These are phyloP conservation scores for Nothophytophthora sp. DNA, from an alignment of 352 stramenopile genomes.

Conservation along the genomic window DNA sequence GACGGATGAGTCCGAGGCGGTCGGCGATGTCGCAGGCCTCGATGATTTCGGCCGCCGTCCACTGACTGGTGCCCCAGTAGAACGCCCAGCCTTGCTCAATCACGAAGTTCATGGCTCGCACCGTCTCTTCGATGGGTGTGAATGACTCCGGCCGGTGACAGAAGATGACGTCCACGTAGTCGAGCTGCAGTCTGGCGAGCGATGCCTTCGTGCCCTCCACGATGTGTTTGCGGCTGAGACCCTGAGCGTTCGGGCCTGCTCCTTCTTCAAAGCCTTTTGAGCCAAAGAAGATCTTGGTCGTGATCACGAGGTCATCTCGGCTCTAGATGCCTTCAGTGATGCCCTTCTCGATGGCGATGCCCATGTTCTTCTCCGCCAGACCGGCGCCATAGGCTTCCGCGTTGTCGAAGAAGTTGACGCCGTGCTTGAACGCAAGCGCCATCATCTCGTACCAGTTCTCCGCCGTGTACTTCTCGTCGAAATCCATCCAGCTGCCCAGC, in stretches of 20 bases:
- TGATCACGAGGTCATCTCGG: conserved; percentile 53
- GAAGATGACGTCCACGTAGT: conserved; percentile 53
- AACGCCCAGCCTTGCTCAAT: conserved; percentile 43
- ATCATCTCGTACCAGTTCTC: conserved; percentile 35
- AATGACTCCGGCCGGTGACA: conserved; percentile 30
- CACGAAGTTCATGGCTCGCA: conserved; percentile 47
- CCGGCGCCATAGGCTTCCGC: conserved; percentile 31
- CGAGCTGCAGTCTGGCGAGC: conserved; percentile 36
- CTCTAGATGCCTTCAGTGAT: conserved; percentile 16
- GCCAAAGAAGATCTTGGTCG: conserved; percentile 62
- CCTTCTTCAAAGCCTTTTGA: conserved; percentile 1
- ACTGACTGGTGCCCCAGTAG: conserved; percentile 50
- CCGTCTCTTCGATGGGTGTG: conserved; percentile 41
- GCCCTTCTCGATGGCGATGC: conserved; percentile 31
- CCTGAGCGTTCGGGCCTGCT: conserved; percentile 20
- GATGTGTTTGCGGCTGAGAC: conserved; percentile 47
- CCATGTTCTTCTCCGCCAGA: conserved; percentile 33
- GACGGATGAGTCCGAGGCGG: conserved; percentile 29
- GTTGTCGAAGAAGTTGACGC: conserved; percentile 64
- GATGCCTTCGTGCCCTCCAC: conserved; percentile 44
- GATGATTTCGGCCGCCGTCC: conserved; percentile 39
- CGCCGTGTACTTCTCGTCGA: conserved; percentile 10
- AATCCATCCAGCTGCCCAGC: conserved; percentile 34
- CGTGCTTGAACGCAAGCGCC: conserved; percentile 27
- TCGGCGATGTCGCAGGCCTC: conserved; percentile 49